These are phyloP conservation scores for Ilyonectria sp. DNA, from an alignment of 2,329 filamentous ascomycete species.

Conservation along the genomic window DNA sequence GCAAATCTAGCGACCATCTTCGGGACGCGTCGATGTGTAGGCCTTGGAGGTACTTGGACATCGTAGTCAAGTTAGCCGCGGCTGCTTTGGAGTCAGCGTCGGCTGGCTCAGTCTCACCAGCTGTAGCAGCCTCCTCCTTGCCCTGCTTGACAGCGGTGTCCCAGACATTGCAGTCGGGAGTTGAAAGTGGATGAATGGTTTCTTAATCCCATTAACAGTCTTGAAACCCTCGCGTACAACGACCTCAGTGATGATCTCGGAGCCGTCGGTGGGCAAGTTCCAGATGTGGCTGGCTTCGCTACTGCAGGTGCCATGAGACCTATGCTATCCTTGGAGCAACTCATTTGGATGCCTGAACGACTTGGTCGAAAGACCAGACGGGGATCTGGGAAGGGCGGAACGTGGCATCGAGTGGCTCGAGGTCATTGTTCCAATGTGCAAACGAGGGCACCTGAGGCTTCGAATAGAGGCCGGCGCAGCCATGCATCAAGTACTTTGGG, in stretches of 20 bases:
- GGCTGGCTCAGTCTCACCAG: background rate
- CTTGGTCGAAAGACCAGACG: background rate
- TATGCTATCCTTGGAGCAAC: background rate
- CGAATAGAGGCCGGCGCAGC: background rate
- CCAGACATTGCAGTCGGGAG: background rate
- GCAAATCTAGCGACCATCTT: background rate
- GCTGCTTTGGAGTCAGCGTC: background rate
- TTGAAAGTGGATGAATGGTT: background rate
- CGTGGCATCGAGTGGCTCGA: background rate
- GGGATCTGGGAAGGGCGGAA: background rate
- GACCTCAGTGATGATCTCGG: background rate
- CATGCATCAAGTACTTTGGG: no score
- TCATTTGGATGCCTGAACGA: background rate
- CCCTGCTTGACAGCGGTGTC: background rate
- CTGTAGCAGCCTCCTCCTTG: background rate
- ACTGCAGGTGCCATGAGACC: background rate
- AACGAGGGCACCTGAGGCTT: background rate
- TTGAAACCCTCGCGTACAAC: background rate
- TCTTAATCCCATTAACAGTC: background rate
- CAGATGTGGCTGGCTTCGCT: background rate
- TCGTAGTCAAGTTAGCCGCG: background rate
- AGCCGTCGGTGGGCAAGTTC: background rate
- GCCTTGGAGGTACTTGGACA: background rate
- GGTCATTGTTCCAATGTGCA: background rate
- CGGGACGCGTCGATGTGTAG: background rate